These are phyloP conservation scores for Teunomyces pallodes DNA, from an alignment of 805 yeast species.

Conservation along the genomic window DNA sequence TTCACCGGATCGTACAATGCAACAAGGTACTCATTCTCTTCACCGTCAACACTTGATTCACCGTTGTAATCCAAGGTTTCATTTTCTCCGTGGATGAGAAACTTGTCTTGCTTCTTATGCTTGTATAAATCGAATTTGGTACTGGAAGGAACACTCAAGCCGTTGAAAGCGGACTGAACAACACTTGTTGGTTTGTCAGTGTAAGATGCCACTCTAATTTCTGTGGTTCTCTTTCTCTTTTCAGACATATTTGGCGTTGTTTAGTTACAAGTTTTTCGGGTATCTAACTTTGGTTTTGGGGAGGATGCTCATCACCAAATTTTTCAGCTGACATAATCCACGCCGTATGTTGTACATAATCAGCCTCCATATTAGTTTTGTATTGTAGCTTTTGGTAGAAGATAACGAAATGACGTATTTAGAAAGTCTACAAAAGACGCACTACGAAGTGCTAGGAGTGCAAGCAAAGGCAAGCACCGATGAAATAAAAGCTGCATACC, in stretches of 20 bases:
- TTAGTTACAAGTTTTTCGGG: background rate
- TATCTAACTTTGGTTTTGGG: background rate
- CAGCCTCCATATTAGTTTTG: background rate
- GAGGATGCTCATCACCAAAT: constrained; percentile 5
- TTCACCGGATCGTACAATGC: constrained; percentile 75
- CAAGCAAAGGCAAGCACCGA: constrained; percentile 29
- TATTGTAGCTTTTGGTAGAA: background rate
- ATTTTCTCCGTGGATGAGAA: constrained; percentile 74
- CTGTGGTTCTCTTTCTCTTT: constrained; percentile 37
- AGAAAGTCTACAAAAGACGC: constrained; percentile 16
- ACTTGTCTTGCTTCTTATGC: constrained; percentile 42
- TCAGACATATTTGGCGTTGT: constrained; percentile 13
- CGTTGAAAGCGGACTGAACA: constrained; percentile 78
- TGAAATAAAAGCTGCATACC: constrained; percentile 64
- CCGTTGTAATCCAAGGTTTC: constrained; percentile 75
- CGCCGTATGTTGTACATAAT: background rate
- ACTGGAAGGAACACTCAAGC: constrained; percentile 58
- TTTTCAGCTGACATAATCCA: constrained; percentile 1
- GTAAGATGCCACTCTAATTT: constrained; percentile 36
- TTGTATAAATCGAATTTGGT: constrained; percentile 64
- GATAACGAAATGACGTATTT: constrained; percentile 3
- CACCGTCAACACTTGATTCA: constrained; percentile 26
- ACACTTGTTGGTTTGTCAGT: constrained; percentile 49
- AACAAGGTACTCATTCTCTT: constrained; percentile 56
- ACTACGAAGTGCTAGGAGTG: constrained; percentile 62